Base-by-base conservation (phyloP, 2,329 filamentous ascomycete genomes). In the Aureobasidium sp. region DNA sequence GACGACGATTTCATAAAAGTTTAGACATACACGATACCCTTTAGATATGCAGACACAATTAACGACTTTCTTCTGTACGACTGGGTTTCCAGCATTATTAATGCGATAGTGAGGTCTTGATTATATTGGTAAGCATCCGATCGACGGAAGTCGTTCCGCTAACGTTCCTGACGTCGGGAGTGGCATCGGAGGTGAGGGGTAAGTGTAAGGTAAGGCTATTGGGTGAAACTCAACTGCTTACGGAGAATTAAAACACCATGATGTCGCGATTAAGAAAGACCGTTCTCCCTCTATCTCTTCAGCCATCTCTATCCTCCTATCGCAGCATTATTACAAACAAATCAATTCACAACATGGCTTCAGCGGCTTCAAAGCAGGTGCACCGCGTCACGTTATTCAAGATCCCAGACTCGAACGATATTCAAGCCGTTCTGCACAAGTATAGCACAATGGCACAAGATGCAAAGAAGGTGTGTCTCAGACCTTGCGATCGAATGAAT, bases 301-400 rank as follows among this genome's bases (percentile, higher is more conserved):
- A 23, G 2, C 5, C 51, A 20, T 17, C 2, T 26, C 29, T 27
- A 27, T 32, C 12, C 3, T 6, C 7, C 17, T 34, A 5, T 44
- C 53, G 7, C 26, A 36, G 17, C 53, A 8, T 46, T 17, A n/a
- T 0, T 17, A 23, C 17, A 5, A 37, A 17, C 13, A 47, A 5
- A 1, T 50, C 26, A 23, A 48, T 27, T 26, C 44, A 23, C 42
- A 59, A 37, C 13, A 59, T 62, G 61, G 41, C 61, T 57, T 56
- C 51, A 1, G 41, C 2, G n/a, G 56, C 51, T 32, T 47, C 55
- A 39, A 63, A 59, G 46, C 52, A 42, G 23, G 55, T 82, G 67
- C 77, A 80, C 66, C 76, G 80, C 55, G 75, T 82, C 64, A 82
- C 80, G 34, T 73, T 81, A 64, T 83, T 83, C 77, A 82, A 82